phyloP scores from a whole-genome alignment of 2,329 filamentous ascomycete species.

The Keithomyces neogunnii region DNA sequence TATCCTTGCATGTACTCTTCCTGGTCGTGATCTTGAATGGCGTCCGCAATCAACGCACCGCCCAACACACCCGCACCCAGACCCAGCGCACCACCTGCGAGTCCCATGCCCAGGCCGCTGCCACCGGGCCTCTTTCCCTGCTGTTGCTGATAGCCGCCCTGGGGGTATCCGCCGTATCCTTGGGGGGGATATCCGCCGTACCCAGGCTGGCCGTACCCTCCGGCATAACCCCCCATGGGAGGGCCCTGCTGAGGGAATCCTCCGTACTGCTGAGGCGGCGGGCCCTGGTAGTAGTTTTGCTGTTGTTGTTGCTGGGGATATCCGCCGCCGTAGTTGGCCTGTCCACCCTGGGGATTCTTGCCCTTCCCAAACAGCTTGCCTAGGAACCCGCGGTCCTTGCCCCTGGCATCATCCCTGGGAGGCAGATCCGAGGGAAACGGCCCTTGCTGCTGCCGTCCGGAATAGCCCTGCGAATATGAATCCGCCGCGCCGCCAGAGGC shows the following conservation, averaged over 20 bases:
- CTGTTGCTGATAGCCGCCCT: conserved; percentile 22
- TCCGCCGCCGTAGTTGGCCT: conserved; percentile 17
- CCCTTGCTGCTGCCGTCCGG: conserved; percentile 16
- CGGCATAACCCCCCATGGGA: conserved; percentile 4
- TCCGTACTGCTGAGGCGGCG: conserved; percentile 7
- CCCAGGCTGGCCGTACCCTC: conserved; percentile 7
- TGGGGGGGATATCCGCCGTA: conserved; percentile 23
- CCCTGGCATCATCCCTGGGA: conserved; percentile 29
- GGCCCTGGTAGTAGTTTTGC: conserved; percentile 19
- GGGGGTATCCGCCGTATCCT: conserved; percentile 10
- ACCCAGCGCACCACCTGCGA: conserved; percentile 67
- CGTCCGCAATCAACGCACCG: conserved; percentile 62
- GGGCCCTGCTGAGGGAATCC: conserved; percentile 6
- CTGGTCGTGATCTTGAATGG: conserved; percentile 54
- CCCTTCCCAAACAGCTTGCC: conserved; percentile 45
- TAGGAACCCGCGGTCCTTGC: conserved; percentile 34
- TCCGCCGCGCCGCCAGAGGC: conserved; percentile 13
- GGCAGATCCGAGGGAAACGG: conserved; percentile 32
- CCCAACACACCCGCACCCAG: conserved; percentile 74
- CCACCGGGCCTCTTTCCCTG: conserved; percentile 32
- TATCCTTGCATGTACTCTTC: conserved; percentile 44
- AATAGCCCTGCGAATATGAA: conserved; percentile 17
- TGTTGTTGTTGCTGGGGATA: conserved; percentile 11
- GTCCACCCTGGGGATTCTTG: conserved; percentile 20
- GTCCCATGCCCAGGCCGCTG: conserved; percentile 44